Evolutionary conservation across 1,139 yeast species (phyloP).

Genomic region (Lodderomyces margitis): DNA sequence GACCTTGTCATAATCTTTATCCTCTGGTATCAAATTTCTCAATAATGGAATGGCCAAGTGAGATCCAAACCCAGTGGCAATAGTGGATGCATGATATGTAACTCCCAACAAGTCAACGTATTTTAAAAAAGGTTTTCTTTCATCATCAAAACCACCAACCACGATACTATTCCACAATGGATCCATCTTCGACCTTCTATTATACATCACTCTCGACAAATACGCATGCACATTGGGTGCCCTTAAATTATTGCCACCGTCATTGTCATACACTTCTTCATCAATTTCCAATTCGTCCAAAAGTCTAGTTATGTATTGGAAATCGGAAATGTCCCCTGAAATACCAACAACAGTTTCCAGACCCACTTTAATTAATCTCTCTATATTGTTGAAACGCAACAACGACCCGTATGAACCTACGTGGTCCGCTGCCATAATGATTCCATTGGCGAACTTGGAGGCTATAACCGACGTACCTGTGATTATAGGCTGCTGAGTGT

Average conservation of each 20-base stretch:
- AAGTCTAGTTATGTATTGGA: slow-evolving; percentile 76
- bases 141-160: slow-evolving; percentile 84
- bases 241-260: slow-evolving; percentile 66
- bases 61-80: slow-evolving; percentile 97
- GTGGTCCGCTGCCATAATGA: slow-evolving; percentile 92
- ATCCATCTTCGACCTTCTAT: slow-evolving; percentile 87
- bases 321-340: slow-evolving; percentile 93
- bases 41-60: slow-evolving; percentile 90
- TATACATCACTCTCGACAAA: slow-evolving; percentile 78
- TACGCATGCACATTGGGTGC: slow-evolving; percentile 91
- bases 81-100: slow-evolving; percentile 79
- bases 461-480: slow-evolving; percentile 97
- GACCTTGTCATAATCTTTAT: slow-evolving; percentile 68
- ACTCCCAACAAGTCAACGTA: slow-evolving; percentile 93
- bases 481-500: slow-evolving; percentile 91
- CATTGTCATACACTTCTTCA: slow-evolving; percentile 40
- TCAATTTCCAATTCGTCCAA: slow-evolving; percentile 58
- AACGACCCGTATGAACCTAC: slow-evolving; percentile 92
- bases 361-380: slow-evolving; percentile 83
- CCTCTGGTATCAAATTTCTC: slow-evolving; percentile 79
- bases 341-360: slow-evolving; percentile 85
- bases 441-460: slow-evolving; percentile 85
- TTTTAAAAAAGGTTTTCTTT: slow-evolving; percentile 64
- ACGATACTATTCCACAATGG: slow-evolving; percentile 95
- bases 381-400: slow-evolving; percentile 80